These are phyloP conservation scores for Postia placenta DNA, from an alignment of 768 basidiomycete species.

Conservation along the genomic window DNA sequence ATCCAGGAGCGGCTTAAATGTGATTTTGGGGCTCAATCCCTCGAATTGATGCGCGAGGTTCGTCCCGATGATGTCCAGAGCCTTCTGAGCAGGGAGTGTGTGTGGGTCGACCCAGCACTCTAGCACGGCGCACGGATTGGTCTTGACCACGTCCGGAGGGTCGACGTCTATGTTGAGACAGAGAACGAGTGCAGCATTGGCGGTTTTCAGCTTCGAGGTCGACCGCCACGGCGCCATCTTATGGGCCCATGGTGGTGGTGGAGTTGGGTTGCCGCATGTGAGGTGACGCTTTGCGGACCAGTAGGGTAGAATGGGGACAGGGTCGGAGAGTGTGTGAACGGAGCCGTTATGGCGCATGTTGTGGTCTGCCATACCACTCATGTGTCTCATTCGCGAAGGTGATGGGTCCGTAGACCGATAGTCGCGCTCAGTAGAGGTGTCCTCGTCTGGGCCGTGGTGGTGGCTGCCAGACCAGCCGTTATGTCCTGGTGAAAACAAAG, in stretches of 20 bases:
- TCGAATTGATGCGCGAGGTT: slow-evolving; percentile 96
- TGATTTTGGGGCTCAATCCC: slow-evolving; percentile 87
- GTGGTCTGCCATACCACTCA: slow-evolving; percentile 24
- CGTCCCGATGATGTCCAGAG: slow-evolving; percentile 87
- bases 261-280: slow-evolving; percentile 82
- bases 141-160: slow-evolving; percentile 96
- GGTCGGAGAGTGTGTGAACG: slow-evolving; percentile 27
- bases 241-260: slow-evolving; percentile 57
- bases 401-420: slow-evolving; percentile 26
- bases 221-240: slow-evolving; percentile 77
- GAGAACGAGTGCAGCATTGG: slow-evolving; percentile 80
- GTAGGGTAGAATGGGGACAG: slow-evolving; percentile 64
- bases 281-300: slow-evolving; percentile 89
- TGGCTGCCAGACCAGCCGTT: not conserved
- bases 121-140: slow-evolving; percentile 88
- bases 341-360: slow-evolving; percentile 24
- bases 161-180: slow-evolving; percentile 98
- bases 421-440: slow-evolving; percentile 28
- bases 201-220: slow-evolving; percentile 83
- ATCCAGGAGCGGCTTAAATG: slow-evolving; percentile 92
- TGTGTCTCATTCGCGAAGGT: slow-evolving; percentile 16
- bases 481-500: not conserved
- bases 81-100: slow-evolving; percentile 87
- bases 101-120: slow-evolving; percentile 99
- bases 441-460: slow-evolving; percentile 14